phyloP scores from a whole-genome alignment of 768 basidiomycete genomes.

The Lentinula sp. region DNA sequence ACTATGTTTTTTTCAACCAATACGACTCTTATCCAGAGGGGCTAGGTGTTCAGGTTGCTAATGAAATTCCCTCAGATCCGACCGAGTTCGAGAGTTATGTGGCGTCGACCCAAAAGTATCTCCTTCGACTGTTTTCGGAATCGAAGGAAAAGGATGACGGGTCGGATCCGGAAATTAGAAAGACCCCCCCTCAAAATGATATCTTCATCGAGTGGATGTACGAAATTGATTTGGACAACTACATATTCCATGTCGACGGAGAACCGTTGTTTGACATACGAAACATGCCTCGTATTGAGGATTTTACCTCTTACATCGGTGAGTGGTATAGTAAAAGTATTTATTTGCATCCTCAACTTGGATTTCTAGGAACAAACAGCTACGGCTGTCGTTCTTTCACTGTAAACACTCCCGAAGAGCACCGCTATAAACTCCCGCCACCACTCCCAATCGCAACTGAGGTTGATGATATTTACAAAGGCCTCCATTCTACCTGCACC shows the following conservation, averaged over 20 bases:
- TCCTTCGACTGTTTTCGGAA: neutral
- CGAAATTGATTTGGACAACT: constrained; percentile 21
- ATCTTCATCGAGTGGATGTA: constrained; percentile 22
- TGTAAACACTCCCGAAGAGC: neutral
- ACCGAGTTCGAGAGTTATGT: constrained; percentile 9
- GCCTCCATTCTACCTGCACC: neutral
- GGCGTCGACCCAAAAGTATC: constrained; percentile 5
- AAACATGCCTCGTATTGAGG: constrained; percentile 5
- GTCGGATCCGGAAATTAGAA: neutral
- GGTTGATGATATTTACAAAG: neutral
- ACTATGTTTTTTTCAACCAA: constrained; percentile 13
- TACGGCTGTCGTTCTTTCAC: too few relatives aligned
- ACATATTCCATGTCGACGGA: constrained; percentile 17
- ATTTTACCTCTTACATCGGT: constrained; percentile 22
- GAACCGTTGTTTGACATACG: constrained; percentile 6
- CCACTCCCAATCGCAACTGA: neutral
- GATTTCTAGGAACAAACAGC: too few relatives aligned
- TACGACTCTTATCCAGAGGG: constrained; percentile 17
- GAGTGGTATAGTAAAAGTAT: neutral
- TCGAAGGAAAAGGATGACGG: neutral
- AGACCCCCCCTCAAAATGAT: constrained; percentile 10
- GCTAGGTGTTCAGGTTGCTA: constrained; percentile 15
- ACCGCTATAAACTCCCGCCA: neutral
- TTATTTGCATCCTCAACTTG: too few relatives aligned
- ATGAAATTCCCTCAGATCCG: constrained; percentile 13